A percentile compares a stretch with the other conserved stretches of the same genome.
These are phyloP conservation scores for Solanum chaucha DNA, from an alignment of 257 asterid genomes.

Conservation along the genomic window DNA sequence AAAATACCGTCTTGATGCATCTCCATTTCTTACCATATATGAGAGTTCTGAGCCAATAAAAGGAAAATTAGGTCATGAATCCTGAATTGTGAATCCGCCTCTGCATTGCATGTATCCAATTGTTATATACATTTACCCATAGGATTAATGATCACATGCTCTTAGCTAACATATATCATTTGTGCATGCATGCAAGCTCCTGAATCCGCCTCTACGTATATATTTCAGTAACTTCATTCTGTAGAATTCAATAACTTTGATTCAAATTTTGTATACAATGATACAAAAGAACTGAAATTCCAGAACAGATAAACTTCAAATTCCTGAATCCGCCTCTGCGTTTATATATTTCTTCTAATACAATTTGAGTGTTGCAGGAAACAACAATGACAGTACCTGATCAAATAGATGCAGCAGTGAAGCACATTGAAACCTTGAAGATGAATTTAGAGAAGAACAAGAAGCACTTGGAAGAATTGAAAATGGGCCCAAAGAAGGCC, in stretches of 20 bases:
- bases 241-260: background rate
- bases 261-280: background rate
- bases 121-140: background rate
- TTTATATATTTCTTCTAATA: background rate
- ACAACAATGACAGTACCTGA: slow-evolving; percentile 28
- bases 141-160: background rate
- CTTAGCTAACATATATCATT: background rate
- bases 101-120: background rate
- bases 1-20: background rate
- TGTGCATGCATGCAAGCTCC: background rate
- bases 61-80: background rate
- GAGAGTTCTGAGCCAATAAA: background rate
- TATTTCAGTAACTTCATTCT: background rate
- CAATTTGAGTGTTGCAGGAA: slow-evolving; percentile 10
- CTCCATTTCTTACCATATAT: background rate
- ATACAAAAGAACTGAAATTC: background rate
- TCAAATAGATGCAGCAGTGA: slow-evolving; percentile 32
- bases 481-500: background rate
- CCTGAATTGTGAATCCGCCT: background rate
- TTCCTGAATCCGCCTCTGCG: background rate
- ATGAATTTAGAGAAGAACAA: slow-evolving; percentile 19
- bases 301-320: background rate
- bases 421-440: slow-evolving; percentile 19
- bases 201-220: background rate
- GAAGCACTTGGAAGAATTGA: slow-evolving; percentile 17